phyloP scores from a whole-genome alignment of 2,329 filamentous ascomycete genomes.

The Fusarium sp. region DNA sequence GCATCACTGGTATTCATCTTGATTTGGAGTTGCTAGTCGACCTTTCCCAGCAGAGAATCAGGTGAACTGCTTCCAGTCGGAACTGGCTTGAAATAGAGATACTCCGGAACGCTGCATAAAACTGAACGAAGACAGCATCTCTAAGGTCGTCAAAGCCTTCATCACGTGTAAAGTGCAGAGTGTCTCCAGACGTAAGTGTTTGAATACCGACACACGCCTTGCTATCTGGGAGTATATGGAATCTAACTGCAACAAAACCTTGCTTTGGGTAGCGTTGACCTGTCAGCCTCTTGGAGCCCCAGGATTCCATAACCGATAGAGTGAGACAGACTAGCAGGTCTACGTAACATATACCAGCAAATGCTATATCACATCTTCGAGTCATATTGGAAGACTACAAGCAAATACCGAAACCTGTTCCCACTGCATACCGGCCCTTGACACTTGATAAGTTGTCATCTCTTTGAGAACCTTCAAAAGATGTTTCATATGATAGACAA shows the following conservation, averaged over 20 bases:
- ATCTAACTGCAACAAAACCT: neutral
- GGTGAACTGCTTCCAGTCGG: slow-evolving; percentile 60
- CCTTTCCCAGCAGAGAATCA: slow-evolving; percentile 37
- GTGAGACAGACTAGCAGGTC: neutral
- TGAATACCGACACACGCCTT: neutral
- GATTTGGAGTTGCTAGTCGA: slow-evolving; percentile 49
- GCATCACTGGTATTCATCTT: slow-evolving; percentile 36
- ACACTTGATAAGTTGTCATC: neutral
- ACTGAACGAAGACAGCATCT: slow-evolving; percentile 50
- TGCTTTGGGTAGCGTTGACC: neutral
- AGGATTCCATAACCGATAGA: neutral
- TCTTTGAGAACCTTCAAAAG: neutral
- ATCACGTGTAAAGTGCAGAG: neutral
- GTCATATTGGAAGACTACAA: neutral
- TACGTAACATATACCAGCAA: neutral
- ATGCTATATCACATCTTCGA: neutral
- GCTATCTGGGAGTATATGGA: neutral
- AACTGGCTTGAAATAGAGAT: slow-evolving; percentile 51
- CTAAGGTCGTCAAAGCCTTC: slow-evolving; percentile 48
- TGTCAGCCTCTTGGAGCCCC: neutral
- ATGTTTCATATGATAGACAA: neutral
- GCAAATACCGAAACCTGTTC: neutral
- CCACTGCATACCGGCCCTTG: neutral
- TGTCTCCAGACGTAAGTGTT: neutral
- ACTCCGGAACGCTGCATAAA: slow-evolving; percentile 47